phyloP scores from a whole-genome alignment of 805 yeast genomes.

The Blastobotrys mokoenaii region DNA sequence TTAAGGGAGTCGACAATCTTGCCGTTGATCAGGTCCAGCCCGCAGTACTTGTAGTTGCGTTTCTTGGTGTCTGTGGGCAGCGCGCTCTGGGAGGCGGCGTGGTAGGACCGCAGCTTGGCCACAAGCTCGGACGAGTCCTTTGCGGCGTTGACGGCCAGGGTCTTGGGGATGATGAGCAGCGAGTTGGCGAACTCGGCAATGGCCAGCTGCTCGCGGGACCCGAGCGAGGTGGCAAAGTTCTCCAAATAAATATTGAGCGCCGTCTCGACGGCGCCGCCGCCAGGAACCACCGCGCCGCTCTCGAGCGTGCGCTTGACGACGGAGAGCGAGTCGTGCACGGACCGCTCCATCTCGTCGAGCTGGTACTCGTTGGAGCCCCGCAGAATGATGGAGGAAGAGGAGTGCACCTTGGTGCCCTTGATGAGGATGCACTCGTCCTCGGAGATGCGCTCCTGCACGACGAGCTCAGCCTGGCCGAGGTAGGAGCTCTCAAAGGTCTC shows the following conservation, averaged over 20 bases:
- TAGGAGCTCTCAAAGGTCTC: constrained; percentile 80
- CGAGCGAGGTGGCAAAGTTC: constrained; percentile 95
- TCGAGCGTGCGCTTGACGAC: constrained; percentile 95
- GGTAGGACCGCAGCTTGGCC: constrained; percentile 92
- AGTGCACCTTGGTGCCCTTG: constrained; percentile 84
- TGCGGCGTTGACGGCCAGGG: constrained; percentile 94
- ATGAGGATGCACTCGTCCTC: constrained; percentile 95
- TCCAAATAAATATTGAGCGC: constrained; percentile 92
- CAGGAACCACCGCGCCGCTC: constrained; percentile 91
- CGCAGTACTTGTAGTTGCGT: constrained; percentile 81
- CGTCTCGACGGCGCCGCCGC: constrained; percentile 99
- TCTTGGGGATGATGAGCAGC: constrained; percentile 86
- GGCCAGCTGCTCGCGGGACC: constrained; percentile 95
- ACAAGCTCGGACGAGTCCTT: constrained; percentile 92
- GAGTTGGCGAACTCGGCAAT: constrained; percentile 96
- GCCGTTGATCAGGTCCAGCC: constrained; percentile 85
- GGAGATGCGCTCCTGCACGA: constrained; percentile 79
- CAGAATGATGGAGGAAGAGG: constrained; percentile 82
- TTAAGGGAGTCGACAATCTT: constrained; percentile 78
- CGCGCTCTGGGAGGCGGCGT: constrained; percentile 88
- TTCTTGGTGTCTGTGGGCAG: constrained; percentile 76
- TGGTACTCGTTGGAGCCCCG: constrained; percentile 94
- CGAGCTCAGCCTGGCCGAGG: constrained; percentile 86
- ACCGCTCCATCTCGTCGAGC: constrained; percentile 97
- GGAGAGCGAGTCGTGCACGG: constrained; percentile 85